Percentiles rank a stretch among this genome's conserved stretches.
phyloP scores from a whole-genome alignment of 1,284 basidiomycete species.

The Ustilago hordei region DNA sequence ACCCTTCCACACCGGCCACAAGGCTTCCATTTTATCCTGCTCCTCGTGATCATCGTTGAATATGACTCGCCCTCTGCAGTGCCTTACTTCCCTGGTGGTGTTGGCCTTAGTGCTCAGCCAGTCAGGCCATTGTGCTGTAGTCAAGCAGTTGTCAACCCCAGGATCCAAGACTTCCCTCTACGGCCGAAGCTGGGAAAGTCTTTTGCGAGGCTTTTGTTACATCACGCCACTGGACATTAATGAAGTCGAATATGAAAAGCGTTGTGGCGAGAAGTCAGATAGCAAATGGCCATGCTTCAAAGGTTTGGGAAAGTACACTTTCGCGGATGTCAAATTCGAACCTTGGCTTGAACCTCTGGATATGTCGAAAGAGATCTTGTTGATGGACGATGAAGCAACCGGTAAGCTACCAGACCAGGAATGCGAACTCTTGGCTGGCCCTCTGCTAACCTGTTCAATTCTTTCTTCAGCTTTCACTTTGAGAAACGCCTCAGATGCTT shows the following conservation, averaged over 20 bases:
- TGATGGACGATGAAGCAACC: neutral
- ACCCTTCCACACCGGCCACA: no score
- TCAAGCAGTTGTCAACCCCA: neutral
- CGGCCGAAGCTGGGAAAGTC: no score
- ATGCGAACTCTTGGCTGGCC: neutral
- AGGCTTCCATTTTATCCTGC: no score
- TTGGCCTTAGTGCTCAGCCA: neutral
- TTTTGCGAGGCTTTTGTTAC: no score
- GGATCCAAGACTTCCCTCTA: neutral
- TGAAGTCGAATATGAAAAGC: conserved; percentile 1
- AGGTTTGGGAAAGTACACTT: no score
- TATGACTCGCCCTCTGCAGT: neutral
- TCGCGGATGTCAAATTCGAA: neutral
- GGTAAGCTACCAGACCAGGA: neutral
- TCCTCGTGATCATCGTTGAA: no score
- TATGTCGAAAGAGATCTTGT: conserved; percentile 4
- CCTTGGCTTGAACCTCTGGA: conserved; percentile 5
- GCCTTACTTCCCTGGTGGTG: neutral
- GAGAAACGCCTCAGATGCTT: conserved; percentile 4
- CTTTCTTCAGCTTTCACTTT: conserved; percentile 13
- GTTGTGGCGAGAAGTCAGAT: neutral
- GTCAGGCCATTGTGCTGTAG: neutral
- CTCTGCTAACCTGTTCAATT: neutral
- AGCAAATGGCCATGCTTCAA: conserved; percentile 20
- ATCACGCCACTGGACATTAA: conserved; percentile 8